phyloP scores from a whole-genome alignment of 2,329 filamentous ascomycete genomes.

The Bipolaris victoriae region DNA sequence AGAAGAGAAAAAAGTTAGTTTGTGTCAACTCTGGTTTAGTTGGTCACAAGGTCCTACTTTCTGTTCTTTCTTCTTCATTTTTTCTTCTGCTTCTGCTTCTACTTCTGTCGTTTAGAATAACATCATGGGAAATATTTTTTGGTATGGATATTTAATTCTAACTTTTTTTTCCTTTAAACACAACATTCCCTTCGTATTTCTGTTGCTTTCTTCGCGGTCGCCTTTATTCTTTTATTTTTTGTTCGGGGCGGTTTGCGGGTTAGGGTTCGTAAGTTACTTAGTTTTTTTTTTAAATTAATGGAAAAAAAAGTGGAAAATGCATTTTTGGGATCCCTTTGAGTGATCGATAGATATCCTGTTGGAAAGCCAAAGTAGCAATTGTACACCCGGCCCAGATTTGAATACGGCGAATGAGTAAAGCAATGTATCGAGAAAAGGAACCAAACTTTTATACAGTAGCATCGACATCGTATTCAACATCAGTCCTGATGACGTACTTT shows the following conservation, averaged over 20 bases:
- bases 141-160: neutral
- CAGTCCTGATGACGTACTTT: conserved; percentile 73
- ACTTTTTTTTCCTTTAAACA: too few species aligned
- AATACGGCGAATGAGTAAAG: neutral
- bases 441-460: neutral
- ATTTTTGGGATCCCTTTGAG: neutral
- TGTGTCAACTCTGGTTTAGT: neutral
- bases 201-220: neutral
- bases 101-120: neutral
- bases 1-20: neutral
- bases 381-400: neutral
- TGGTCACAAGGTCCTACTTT: neutral
- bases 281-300: neutral
- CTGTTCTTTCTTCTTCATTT: neutral
- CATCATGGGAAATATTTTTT: neutral
- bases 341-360: neutral
- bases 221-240: neutral
- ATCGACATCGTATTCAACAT: conserved; percentile 70
- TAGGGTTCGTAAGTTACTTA: neutral
- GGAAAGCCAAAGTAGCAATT: too few species aligned
- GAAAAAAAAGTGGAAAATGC: neutral
- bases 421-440: neutral
- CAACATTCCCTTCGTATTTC: neutral
- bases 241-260: too few species aligned
- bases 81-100: neutral